Evolutionary conservation across 2,329 filamentous ascomycete genomes (phyloP).

Genomic region (Colletotrichum zoysiae): DNA sequence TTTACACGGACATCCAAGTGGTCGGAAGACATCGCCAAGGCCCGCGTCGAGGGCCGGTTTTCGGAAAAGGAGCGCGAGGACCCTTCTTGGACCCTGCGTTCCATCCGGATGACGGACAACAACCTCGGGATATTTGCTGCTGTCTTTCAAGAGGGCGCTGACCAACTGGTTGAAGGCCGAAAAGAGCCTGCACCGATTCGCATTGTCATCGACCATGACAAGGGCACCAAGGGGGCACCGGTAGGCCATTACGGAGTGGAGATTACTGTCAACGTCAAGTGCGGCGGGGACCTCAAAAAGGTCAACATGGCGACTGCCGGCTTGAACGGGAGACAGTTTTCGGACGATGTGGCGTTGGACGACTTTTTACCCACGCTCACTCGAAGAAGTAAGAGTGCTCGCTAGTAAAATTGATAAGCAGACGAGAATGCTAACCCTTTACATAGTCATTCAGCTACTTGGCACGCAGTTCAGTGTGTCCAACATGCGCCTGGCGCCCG

Average conservation of each 20-base stretch:
- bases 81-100: slow-evolving; percentile 83
- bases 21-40: slow-evolving; percentile 88
- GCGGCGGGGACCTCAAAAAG: slow-evolving; percentile 61
- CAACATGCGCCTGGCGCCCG: slow-evolving; percentile 73
- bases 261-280: slow-evolving; percentile 74
- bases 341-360: slow-evolving; percentile 78
- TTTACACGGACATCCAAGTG: slow-evolving; percentile 82
- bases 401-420: neutral
- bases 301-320: slow-evolving; percentile 68
- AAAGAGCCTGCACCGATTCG: slow-evolving; percentile 77
- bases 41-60: slow-evolving; percentile 87
- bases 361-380: slow-evolving; percentile 82
- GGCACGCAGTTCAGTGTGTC: slow-evolving; percentile 76
- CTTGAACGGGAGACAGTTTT: slow-evolving; percentile 76
- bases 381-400: slow-evolving; percentile 71
- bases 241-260: slow-evolving; percentile 78
- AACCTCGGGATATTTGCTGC: slow-evolving; percentile 73
- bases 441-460: slow-evolving; percentile 77
- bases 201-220: slow-evolving; percentile 78
- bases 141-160: slow-evolving; percentile 77
- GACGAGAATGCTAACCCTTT: slow-evolving; percentile 50
- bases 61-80: slow-evolving; percentile 86
- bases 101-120: slow-evolving; percentile 72
- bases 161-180: slow-evolving; percentile 72
- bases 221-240: slow-evolving; percentile 74